Evolutionary conservation across 73 alveolate species (phyloP).

Genomic region (Paramecium tetraurelia): DNA sequence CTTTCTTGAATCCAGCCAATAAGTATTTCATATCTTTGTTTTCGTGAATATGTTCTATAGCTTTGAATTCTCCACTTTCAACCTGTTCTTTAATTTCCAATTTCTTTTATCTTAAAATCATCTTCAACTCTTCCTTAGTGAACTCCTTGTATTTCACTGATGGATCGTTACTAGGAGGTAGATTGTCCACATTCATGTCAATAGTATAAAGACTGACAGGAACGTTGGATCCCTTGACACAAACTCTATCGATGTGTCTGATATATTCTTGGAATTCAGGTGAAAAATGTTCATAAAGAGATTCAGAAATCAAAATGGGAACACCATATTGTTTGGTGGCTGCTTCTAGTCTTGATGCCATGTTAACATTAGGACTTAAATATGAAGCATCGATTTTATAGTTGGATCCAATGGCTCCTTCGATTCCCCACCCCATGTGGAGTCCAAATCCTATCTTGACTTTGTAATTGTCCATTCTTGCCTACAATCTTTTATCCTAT

Average conservation of each 20-base stretch:
- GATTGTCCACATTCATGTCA: slow-evolving; percentile 48
- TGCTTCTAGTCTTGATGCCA: slow-evolving; percentile 70
- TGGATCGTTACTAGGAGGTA: slow-evolving; percentile 36
- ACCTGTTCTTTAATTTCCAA: neutral
- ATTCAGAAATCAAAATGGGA: slow-evolving; percentile 59
- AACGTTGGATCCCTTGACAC: slow-evolving; percentile 30
- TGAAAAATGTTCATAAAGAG: slow-evolving; percentile 36
- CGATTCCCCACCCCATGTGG: slow-evolving; percentile 71
- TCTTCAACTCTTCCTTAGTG: slow-evolving; percentile 18
- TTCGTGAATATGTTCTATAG: neutral
- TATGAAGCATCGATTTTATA: slow-evolving; percentile 72
- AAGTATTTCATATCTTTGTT: slow-evolving; percentile 60
- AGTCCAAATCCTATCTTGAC: slow-evolving; percentile 71
- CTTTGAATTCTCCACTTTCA: neutral
- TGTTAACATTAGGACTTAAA: slow-evolving; percentile 69
- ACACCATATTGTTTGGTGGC: slow-evolving; percentile 70
- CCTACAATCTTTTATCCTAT: slow-evolving; percentile 5
- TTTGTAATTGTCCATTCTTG: slow-evolving; percentile 52
- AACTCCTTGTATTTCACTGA: neutral
- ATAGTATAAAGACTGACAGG: slow-evolving; percentile 49
- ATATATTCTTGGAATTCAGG: slow-evolving; percentile 27
- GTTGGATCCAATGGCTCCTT: slow-evolving; percentile 72
- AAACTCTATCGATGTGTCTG: slow-evolving; percentile 48
- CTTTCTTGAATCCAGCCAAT: slow-evolving; percentile 64
- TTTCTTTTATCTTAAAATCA: slow-evolving; percentile 29